Evolutionary conservation across 495 filamentous ascomycete genomes (phyloP), one percentile per base, ranked within the genome.

Genomic region (Bathelium albidoporum): DNA sequence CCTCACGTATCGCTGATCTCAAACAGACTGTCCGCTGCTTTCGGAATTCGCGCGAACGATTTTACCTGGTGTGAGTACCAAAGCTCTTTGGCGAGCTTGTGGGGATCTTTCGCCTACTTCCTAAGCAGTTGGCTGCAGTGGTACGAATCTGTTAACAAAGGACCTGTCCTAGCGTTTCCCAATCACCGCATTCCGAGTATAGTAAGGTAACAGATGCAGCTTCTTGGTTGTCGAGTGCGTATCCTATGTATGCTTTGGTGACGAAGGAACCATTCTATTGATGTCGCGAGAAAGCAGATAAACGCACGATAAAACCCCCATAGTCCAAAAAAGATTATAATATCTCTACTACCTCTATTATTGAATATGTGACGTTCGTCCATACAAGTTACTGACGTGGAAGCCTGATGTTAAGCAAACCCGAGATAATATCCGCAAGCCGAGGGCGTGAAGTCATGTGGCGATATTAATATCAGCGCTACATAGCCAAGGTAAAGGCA

Each of bases 81-180:
- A 43, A 58, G 28, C 20, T 32, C 29, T 61, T 59, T 67, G 16
- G 59, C 64, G 44, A 61, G 44, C 24, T 53, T 64, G 32, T 69
- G 67, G 67, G 67, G 64, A 49, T 64, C 60, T 12, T 41, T 26
- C 14, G 60, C 16, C 9, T 69, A 60, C 61, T 59, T 69, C 58
- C 45, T 67, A n/a, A 58, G 62, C 22, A 69, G 58, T 49, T 45
- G 59, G 45, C 29, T 60, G 4, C 63, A 65, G 41, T 65, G 63
- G 63, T 65, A 65, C 26, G 63, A 65, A 41, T 58, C 63, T 22
- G 34, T 65, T 12, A 65, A 65, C 49, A 65, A 59, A 39, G 41
- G 58, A 29, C 58, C 58, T 32, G 34, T 60, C 14, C 52, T 32
- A 22, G 63, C 59, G 58, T 34, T 65, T 28, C 34, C 59, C 36